Conservation (phyloP, 345 rosid genomes). For the Limnanthes douglasii region DNA sequence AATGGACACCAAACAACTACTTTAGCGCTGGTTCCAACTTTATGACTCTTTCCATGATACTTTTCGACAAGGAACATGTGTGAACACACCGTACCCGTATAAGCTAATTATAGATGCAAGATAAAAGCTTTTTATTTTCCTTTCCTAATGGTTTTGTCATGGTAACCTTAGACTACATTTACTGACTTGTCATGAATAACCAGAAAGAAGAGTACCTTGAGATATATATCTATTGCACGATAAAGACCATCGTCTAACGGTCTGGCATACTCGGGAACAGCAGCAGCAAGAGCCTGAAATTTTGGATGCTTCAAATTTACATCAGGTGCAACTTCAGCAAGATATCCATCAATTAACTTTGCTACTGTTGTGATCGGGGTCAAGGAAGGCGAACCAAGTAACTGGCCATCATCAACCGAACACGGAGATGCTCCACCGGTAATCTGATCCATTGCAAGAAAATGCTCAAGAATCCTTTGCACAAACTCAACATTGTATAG, state of each 20-base stretch:
- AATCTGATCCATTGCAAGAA: conserved; percentile 69
- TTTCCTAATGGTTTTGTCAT: too few relatives aligned
- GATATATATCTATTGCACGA: conserved; percentile 86
- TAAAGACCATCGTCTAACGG: conserved; percentile 91
- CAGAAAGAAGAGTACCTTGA: conserved; percentile 53
- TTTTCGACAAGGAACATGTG: too few relatives aligned
- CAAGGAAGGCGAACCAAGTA: conserved; percentile 66
- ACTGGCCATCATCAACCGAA: conserved; percentile 64
- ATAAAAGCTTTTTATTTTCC: too few relatives aligned
- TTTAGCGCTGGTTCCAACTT: too few relatives aligned
- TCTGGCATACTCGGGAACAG: conserved; percentile 85
- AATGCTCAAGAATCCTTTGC: conserved; percentile 71
- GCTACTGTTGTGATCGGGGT: conserved; percentile 80
- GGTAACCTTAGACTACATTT: too few relatives aligned
- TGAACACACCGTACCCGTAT: too few relatives aligned
- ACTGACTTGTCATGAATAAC: too few relatives aligned
- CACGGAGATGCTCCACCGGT: conserved; percentile 79
- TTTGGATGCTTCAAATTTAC: conserved; percentile 83
- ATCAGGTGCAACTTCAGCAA: conserved; percentile 97
- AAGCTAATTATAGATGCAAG: too few relatives aligned
- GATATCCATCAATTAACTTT: conserved; percentile 93
- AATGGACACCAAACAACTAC: too few relatives aligned
- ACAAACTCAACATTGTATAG: conserved; percentile 86
- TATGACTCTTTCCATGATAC: too few relatives aligned
- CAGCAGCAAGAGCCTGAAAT: conserved; percentile 83